A percentile compares a stretch with the other conserved stretches of the same genome.
Conservation (phyloP, 108 stramenopile species). For the Aurantiochytrium sp. region DNA sequence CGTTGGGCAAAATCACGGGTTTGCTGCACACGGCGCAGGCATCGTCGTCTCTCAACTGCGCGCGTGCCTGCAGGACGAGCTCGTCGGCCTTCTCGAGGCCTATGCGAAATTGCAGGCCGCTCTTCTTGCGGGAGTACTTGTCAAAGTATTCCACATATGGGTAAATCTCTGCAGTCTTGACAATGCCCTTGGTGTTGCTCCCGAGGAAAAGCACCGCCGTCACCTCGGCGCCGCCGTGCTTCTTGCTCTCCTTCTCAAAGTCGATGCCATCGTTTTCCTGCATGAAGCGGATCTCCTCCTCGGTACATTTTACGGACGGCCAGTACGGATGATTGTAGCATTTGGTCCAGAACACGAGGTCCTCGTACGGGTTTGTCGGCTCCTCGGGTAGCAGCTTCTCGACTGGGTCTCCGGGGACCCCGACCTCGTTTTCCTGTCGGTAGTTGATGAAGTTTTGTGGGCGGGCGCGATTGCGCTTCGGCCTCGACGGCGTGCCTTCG, state of each 20-base stretch:
- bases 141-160: not conserved
- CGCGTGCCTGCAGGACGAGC: not conserved
- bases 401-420: not conserved
- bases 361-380: not conserved
- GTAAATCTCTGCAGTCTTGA: not conserved
- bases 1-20: not conserved
- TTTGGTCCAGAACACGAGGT: constrained; percentile 15
- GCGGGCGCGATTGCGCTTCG: not conserved
- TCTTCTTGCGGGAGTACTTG: not conserved
- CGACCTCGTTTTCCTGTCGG: not conserved
- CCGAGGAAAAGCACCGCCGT: not conserved
- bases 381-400: too few species aligned
- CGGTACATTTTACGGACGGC: not conserved
- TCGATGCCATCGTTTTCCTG: not conserved
- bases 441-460: constrained; percentile 7
- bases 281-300: not conserved
- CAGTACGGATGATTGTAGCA: constrained; percentile 25
- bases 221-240: not conserved
- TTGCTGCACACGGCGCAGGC: not conserved
- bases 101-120: not conserved
- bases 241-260: not conserved
- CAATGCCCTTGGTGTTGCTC: not conserved
- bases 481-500: not conserved
- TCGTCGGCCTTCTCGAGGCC: not conserved
- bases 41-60: not conserved